phyloP scores from a whole-genome alignment of 306 rosid species.

The Cicer yamashitae region DNA sequence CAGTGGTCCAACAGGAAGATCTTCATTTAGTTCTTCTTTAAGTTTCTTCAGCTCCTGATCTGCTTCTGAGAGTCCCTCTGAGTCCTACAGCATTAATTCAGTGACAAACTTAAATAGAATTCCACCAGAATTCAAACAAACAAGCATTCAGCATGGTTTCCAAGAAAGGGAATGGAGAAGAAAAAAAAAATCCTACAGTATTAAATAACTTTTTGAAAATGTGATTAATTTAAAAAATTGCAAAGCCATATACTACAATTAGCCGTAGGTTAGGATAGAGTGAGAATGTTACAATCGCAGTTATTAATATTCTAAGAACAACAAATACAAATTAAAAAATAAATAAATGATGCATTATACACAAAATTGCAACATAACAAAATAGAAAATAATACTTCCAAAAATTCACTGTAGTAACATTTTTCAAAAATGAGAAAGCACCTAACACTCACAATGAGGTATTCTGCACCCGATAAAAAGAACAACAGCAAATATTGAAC shows the following conservation, averaged over 20 bases:
- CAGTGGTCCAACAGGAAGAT: slow-evolving; percentile 89
- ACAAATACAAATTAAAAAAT: not conserved
- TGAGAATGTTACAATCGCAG: not conserved
- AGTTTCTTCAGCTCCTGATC: slow-evolving; percentile 77
- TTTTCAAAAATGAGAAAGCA: slow-evolving; percentile 26
- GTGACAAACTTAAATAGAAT: slow-evolving; percentile 39
- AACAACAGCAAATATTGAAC: slow-evolving; percentile 27
- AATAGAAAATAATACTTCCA: slow-evolving; percentile 10
- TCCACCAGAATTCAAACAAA: slow-evolving; percentile 25
- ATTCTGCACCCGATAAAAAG: not conserved
- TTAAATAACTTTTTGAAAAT: slow-evolving; percentile 23
- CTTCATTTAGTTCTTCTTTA: slow-evolving; percentile 82
- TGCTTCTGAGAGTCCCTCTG: slow-evolving; percentile 76
- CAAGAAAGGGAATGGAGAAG: slow-evolving; percentile 32
- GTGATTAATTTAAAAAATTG: slow-evolving; percentile 6
- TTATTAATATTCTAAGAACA: slow-evolving; percentile 23
- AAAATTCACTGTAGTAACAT: not conserved
- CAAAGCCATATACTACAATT: slow-evolving; percentile 23
- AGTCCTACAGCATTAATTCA: slow-evolving; percentile 64
- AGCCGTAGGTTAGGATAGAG: not conserved
- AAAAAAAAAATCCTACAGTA: not conserved
- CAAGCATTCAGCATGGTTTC: slow-evolving; percentile 34
- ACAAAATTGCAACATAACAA: slow-evolving; percentile 1
- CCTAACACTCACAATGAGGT: not conserved
- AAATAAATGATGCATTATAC: slow-evolving; percentile 6